These are phyloP conservation scores for Talaromyces liani DNA, from an alignment of 495 filamentous ascomycete genomes.

Conservation along the genomic window DNA sequence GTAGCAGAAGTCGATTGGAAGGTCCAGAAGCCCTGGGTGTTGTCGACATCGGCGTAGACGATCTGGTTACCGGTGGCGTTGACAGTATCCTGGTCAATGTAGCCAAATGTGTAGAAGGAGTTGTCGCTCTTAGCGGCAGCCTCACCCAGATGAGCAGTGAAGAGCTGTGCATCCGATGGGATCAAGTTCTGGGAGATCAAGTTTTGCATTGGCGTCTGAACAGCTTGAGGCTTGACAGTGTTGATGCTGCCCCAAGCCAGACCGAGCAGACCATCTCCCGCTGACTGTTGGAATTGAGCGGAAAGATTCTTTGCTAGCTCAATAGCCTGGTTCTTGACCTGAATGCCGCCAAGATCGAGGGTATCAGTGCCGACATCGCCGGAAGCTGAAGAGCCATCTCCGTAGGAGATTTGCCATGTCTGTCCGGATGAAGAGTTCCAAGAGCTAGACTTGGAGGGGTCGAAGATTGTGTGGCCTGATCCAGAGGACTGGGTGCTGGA, in stretches of 20 bases:
- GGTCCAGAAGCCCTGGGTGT: conserved; percentile 65
- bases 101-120: conserved; percentile 77
- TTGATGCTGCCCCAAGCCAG: conserved; percentile 66
- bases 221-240: conserved; percentile 53
- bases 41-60: conserved; percentile 60
- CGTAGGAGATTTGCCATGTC: conserved; percentile 66
- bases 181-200: conserved; percentile 66
- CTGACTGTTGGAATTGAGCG: conserved; percentile 46
- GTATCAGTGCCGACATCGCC: conserved; percentile 65
- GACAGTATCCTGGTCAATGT: conserved; percentile 60
- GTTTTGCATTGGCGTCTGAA: conserved; percentile 67
- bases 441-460: conserved; percentile 54
- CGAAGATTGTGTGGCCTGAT: conserved; percentile 42
- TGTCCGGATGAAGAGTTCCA: conserved; percentile 44
- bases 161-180: conserved; percentile 54
- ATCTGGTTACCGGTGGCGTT: conserved; percentile 47
- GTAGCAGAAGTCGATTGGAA: conserved; percentile 54
- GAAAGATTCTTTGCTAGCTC: conserved; percentile 64
- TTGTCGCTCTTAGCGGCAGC: conserved; percentile 46
- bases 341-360: conserved; percentile 60
- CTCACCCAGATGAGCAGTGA: conserved; percentile 65
- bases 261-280: conserved; percentile 68
- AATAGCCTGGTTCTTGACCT: conserved; percentile 59
- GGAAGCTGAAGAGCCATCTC: conserved; percentile 63
- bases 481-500: conserved; percentile 23